phyloP scores from a whole-genome alignment of 31 red algal species.

The Pterothamnion heteromorphum region DNA sequence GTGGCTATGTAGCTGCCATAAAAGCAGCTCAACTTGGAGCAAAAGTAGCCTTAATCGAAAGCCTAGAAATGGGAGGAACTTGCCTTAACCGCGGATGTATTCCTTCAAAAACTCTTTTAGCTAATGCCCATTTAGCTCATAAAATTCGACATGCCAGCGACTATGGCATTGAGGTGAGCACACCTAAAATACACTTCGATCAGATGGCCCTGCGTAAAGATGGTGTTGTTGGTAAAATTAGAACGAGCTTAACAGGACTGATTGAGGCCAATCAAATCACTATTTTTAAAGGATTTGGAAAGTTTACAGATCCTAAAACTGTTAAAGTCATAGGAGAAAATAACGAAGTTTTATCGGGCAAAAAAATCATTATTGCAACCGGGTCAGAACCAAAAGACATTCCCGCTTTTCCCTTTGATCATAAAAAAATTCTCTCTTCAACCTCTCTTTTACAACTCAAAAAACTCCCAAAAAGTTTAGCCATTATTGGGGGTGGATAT shows the following conservation, averaged over 20 bases:
- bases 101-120: constrained; percentile 92
- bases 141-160: no score
- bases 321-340: constrained; percentile 55
- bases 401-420: constrained; percentile 78
- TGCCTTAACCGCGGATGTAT: constrained; percentile 99
- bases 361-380: constrained; percentile 91
- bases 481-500: constrained; percentile 93
- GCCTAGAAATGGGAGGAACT: constrained; percentile 92
- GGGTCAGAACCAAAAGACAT: constrained; percentile 70
- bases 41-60: constrained; percentile 87
- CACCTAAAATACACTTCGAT: no score
- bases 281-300: no score
- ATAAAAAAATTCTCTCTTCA: constrained; percentile 76
- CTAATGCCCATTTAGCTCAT: constrained; percentile 74
- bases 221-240: no score
- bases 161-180: no score
- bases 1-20: constrained; percentile 97
- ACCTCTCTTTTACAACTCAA: constrained; percentile 79
- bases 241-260: no score
- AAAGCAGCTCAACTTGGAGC: constrained; percentile 95
- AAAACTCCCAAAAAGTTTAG: constrained; percentile 84
- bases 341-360: constrained; percentile 48
- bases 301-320: no score
- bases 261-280: no score
- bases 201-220: no score